These are phyloP conservation scores for Arthroderma uncinatum DNA, from an alignment of 2,329 filamentous ascomycete species.

Conservation along the genomic window DNA sequence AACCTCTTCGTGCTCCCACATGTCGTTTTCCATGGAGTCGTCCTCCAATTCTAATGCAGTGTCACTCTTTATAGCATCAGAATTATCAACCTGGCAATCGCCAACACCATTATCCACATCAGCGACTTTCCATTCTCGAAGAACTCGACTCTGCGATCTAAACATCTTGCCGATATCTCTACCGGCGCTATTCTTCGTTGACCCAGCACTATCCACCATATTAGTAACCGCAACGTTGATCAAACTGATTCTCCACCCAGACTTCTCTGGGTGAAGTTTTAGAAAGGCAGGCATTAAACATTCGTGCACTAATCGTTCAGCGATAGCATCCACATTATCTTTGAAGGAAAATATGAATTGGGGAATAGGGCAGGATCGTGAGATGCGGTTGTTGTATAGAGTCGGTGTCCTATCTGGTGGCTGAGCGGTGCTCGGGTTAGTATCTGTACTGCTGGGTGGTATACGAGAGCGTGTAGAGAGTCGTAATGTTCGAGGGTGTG, in stretches of 20 bases:
- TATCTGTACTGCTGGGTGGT: conserved; percentile 40
- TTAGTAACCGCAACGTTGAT: conserved; percentile 83
- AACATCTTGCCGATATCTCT: conserved; percentile 80
- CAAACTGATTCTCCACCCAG: conserved; percentile 68
- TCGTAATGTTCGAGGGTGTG: conserved; percentile 68
- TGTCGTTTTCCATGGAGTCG: conserved; percentile 14
- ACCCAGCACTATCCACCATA: conserved; percentile 53
- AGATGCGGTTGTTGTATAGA: conserved; percentile 57
- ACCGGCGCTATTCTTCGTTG: conserved; percentile 46
- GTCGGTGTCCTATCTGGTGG: conserved; percentile 26
- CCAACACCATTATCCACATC: not conserved
- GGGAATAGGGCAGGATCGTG: conserved; percentile 63
- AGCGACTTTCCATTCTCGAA: conserved; percentile 17
- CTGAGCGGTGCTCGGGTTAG: not conserved
- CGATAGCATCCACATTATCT: conserved; percentile 48
- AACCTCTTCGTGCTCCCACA: conserved; percentile 29
- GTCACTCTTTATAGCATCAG: conserved; percentile 8
- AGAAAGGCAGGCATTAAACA: conserved; percentile 60
- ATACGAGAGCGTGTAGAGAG: conserved; percentile 61
- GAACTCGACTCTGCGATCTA: conserved; percentile 51
- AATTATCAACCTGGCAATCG: not conserved
- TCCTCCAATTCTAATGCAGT: conserved; percentile 5
- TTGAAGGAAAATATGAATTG: conserved; percentile 58
- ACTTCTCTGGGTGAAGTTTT: conserved; percentile 56
- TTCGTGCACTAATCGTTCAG: conserved; percentile 59